Conservation (phyloP, 2,329 filamentous ascomycete genomes). For the Calonectria crousiana region DNA sequence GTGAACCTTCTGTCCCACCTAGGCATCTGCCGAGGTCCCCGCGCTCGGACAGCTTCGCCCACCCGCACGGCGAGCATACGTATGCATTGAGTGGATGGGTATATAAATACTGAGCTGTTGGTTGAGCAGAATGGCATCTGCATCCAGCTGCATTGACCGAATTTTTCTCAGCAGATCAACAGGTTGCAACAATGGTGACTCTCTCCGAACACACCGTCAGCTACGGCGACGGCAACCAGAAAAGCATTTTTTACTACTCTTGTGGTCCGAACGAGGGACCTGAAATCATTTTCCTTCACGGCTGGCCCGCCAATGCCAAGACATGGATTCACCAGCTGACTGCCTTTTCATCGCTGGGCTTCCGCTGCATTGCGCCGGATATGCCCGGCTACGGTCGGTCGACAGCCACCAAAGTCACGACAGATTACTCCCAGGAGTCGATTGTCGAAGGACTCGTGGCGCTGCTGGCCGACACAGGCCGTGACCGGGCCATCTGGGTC, state of each 20-base stretch:
- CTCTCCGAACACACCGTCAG: not conserved
- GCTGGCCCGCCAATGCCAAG: not conserved
- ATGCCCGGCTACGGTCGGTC: not conserved
- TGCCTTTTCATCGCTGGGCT: not conserved
- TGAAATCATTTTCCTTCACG: conserved; percentile 1
- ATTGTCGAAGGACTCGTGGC: not conserved
- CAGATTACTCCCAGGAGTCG: not conserved
- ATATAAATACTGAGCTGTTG: not conserved
- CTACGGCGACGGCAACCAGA: not conserved
- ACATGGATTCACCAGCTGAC: not conserved
- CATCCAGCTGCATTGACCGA: not conserved
- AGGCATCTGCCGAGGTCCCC: not conserved
- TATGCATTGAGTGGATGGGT: not conserved
- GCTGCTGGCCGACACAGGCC: not conserved
- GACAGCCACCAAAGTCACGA: not conserved
- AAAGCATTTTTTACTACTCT: not conserved
- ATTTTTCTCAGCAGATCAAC: not conserved
- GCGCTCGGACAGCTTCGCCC: not conserved
- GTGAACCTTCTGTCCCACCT: not conserved
- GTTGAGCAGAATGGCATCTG: not conserved
- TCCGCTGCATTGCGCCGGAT: not conserved
- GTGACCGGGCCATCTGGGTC: not conserved
- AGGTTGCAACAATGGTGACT: not conserved
- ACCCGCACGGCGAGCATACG: not conserved
- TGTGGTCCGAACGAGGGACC: not conserved